Conservation (phyloP, 805 yeast genomes). For the Spathaspora girioi region DNA sequence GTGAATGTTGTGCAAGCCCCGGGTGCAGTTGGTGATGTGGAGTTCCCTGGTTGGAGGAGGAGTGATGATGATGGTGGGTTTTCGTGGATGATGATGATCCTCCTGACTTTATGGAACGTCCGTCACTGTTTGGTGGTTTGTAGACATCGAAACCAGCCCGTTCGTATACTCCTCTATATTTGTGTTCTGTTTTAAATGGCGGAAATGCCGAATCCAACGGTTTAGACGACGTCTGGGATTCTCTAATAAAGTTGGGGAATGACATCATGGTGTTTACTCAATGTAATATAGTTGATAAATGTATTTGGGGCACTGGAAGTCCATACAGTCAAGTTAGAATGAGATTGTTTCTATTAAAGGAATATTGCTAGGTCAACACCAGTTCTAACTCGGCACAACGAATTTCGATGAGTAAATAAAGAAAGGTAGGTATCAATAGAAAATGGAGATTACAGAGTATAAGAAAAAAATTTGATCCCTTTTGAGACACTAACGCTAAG, state of each 20-base stretch:
- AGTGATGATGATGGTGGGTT: background rate
- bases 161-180: constrained; percentile 70
- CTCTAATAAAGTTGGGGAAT: constrained; percentile 15
- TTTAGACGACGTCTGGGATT: constrained; percentile 20
- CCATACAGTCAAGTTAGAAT: background rate
- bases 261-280: constrained; percentile 6
- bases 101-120: background rate
- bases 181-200: constrained; percentile 57
- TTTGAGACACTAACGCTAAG: no score
- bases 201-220: constrained; percentile 58
- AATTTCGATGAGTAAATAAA: no score
- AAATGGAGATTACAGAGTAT: background rate
- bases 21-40: background rate
- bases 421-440: background rate
- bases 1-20: background rate
- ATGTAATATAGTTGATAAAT: background rate
- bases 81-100: background rate
- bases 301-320: background rate
- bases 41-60: background rate
- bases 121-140: constrained; percentile 2
- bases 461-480: no score
- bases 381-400: no score
- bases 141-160: constrained; percentile 73
- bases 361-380: no score
- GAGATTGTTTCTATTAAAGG: no score